Evolutionary conservation across 257 asterid species (phyloP).

Genomic region (Salvia hispanica): DNA sequence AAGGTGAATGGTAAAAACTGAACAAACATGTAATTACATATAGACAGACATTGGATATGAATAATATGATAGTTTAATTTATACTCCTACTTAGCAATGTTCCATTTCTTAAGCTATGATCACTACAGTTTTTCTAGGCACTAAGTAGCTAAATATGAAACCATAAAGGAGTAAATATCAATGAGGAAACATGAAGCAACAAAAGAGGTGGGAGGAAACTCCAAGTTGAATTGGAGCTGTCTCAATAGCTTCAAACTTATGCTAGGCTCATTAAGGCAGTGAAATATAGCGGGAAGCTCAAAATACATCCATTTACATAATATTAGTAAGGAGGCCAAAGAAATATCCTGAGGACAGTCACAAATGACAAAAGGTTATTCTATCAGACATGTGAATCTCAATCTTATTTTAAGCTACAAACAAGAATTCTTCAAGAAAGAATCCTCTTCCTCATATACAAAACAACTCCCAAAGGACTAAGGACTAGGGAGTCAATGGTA

Average conservation of each 20-base stretch:
- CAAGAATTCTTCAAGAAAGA: neutral
- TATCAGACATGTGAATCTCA: neutral
- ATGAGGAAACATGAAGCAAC: constrained; percentile 3
- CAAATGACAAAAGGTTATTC: neutral
- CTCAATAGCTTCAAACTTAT: neutral
- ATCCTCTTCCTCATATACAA: neutral
- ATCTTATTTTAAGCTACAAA: constrained; percentile 5
- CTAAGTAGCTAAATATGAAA: neutral
- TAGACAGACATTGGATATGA: neutral
- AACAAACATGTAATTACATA: neutral
- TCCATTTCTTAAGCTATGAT: neutral
- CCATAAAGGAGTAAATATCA: neutral
- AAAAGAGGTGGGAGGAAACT: constrained; percentile 4
- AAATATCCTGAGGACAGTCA: neutral
- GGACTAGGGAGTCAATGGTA: neutral
- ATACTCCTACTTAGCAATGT: neutral
- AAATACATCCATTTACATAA: neutral
- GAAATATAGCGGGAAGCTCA: neutral
- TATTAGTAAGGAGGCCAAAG: neutral
- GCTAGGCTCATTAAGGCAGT: neutral
- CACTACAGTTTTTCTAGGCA: no score
- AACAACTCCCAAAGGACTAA: neutral
- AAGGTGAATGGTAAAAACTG: neutral
- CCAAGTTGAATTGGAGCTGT: no score
- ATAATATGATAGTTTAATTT: neutral